Percentiles rank a stretch among this genome's conserved stretches.
phyloP scores from a whole-genome alignment of 768 basidiomycete genomes.

The Tricholoma saponaceum region DNA sequence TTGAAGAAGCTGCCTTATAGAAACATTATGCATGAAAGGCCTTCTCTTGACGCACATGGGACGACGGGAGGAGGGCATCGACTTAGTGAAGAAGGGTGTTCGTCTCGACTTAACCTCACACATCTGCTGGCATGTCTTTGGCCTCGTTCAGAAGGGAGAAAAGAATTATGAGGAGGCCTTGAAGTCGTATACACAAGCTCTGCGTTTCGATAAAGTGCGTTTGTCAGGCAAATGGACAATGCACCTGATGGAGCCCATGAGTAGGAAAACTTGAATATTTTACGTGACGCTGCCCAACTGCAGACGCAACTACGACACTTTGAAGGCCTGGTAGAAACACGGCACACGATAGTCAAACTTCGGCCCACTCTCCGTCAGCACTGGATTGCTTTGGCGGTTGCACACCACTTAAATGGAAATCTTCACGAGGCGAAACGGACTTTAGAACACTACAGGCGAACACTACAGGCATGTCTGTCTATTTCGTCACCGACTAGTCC shows the following conservation, averaged over 20 bases:
- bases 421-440: slow-evolving; percentile 64
- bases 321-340: slow-evolving; percentile 74
- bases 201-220: slow-evolving; percentile 83
- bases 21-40: slow-evolving; percentile 96
- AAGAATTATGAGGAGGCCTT: slow-evolving; percentile 94
- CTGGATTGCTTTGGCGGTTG: slow-evolving; percentile 88
- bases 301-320: slow-evolving; percentile 85
- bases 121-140: slow-evolving; percentile 98
- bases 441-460: slow-evolving; percentile 66
- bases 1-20: slow-evolving; percentile 34
- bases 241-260: slow-evolving; percentile 5
- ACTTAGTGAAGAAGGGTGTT: slow-evolving; percentile 81
- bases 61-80: slow-evolving; percentile 74
- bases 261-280: slow-evolving; percentile 91
- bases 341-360: slow-evolving; percentile 72
- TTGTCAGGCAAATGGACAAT: neutral
- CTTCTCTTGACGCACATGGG: slow-evolving; percentile 81
- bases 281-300: slow-evolving; percentile 86
- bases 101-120: slow-evolving; percentile 81
- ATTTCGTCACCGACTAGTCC: neutral
- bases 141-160: slow-evolving; percentile 90
- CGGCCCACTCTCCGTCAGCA: slow-evolving; percentile 82
- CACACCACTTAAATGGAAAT: slow-evolving; percentile 82
- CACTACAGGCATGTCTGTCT: slow-evolving; percentile 57
- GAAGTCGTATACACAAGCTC: slow-evolving; percentile 87